phyloP scores from a whole-genome alignment of 176 grass and related monocot species.

The Neostapfia colusana region DNA sequence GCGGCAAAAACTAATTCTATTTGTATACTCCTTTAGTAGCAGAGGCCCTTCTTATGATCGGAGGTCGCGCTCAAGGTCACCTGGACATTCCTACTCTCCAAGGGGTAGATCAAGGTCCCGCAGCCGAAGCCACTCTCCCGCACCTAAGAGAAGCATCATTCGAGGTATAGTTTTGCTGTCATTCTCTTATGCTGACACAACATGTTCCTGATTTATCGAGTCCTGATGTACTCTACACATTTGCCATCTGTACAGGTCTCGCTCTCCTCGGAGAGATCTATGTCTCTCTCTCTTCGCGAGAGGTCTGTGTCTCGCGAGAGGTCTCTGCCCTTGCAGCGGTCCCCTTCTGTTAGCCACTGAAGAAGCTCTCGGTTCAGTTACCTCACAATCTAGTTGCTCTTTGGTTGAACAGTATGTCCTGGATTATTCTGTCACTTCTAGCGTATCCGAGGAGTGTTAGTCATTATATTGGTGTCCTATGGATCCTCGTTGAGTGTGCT shows the following conservation, averaged over 20 bases:
- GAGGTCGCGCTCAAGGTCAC: conserved; percentile 46
- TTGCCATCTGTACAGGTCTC: conserved; percentile 44
- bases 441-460: not conserved
- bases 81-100: conserved; percentile 30
- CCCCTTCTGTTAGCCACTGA: conserved; percentile 38
- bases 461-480: not conserved
- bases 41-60: conserved; percentile 37
- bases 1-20: not conserved
- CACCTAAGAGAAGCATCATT: conserved; percentile 47
- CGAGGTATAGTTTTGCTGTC: conserved; percentile 24
- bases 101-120: conserved; percentile 47
- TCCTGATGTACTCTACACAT: not conserved
- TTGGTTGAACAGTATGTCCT: not conserved
- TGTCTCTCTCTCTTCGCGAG: conserved; percentile 45
- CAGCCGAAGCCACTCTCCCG: conserved; percentile 51
- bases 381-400: not conserved
- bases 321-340: conserved; percentile 30
- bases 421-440: not conserved
- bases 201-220: not conserved
- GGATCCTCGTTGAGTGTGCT: not conserved
- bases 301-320: conserved; percentile 37
- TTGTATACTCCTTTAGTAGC: not conserved
- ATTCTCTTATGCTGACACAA: not conserved
- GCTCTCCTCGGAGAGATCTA: conserved; percentile 43
- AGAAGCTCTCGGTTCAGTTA: not conserved